phyloP scores from a whole-genome alignment of 495 filamentous ascomycete genomes.

The Entonaema liquescens region DNA sequence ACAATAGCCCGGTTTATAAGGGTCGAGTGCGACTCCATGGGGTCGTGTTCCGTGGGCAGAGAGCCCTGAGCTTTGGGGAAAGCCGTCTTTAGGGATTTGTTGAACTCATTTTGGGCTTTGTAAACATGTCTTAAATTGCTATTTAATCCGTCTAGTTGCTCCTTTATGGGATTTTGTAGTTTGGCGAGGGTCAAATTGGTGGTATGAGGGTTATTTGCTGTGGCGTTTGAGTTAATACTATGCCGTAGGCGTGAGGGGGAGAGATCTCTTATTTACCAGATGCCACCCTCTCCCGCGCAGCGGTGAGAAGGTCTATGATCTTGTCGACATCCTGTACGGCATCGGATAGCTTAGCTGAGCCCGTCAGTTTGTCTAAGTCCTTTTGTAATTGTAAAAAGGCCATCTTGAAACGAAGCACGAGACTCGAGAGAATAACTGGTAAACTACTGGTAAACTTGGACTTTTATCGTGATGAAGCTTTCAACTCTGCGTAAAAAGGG shows the following conservation, averaged over 20 bases:
- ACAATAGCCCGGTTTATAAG: constrained; percentile 92
- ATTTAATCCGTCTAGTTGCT: constrained; percentile 78
- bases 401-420: constrained; percentile 21
- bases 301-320: constrained; percentile 77
- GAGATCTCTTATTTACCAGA: constrained; percentile 59
- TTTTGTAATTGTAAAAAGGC: constrained; percentile 63
- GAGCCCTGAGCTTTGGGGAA: constrained; percentile 52
- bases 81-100: constrained; percentile 81
- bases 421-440: not conserved
- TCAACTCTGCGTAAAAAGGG: not conserved
- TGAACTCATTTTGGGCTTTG: constrained; percentile 78
- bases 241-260: not conserved
- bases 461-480: not conserved
- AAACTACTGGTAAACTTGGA: not conserved
- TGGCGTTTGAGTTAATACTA: not conserved
- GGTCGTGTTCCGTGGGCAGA: constrained; percentile 83
- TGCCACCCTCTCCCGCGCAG: constrained; percentile 74
- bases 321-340: constrained; percentile 80
- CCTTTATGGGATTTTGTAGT: constrained; percentile 82
- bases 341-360: constrained; percentile 73
- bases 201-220: constrained; percentile 70
- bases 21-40: constrained; percentile 74
- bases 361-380: constrained; percentile 75
- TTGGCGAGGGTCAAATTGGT: constrained; percentile 77
- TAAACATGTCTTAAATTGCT: constrained; percentile 83